Evolutionary conservation across 2,329 filamentous ascomycete genomes (phyloP).

Genomic region (Penicillium sp.): DNA sequence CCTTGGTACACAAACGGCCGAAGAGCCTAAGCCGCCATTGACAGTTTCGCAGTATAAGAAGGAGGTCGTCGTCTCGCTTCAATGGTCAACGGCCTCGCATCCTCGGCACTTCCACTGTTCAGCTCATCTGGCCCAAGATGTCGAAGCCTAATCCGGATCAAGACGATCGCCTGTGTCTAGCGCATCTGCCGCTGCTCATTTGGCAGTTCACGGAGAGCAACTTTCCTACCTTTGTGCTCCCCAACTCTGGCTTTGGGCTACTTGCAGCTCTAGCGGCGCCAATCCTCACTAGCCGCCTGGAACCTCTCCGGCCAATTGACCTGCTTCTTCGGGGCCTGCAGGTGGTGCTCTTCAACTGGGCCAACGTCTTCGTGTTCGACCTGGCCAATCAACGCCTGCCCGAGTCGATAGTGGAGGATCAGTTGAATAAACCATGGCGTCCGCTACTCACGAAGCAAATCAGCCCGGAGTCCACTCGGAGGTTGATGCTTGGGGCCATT

Average conservation of each 20-base stretch:
- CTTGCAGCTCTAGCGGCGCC: conserved; percentile 26
- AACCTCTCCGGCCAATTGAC: background rate
- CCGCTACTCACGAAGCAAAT: conserved; percentile 31
- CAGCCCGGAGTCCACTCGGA: conserved; percentile 15
- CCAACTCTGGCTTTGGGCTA: conserved; percentile 31
- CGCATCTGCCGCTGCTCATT: conserved; percentile 6
- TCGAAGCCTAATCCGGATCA: background rate
- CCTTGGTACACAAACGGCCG: background rate
- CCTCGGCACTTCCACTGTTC: background rate
- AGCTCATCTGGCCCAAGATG: background rate
- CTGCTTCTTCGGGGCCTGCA: conserved; percentile 2
- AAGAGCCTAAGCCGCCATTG: background rate
- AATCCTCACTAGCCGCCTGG: conserved; percentile 1
- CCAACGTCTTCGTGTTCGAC: conserved; percentile 37
- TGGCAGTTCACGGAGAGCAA: conserved; percentile 29
- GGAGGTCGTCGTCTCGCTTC: background rate
- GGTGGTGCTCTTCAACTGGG: conserved; percentile 26
- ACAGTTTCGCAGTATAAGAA: background rate
- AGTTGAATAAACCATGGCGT: conserved; percentile 43
- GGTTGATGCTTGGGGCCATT: conserved; percentile 25
- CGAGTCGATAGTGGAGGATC: conserved; percentile 39
- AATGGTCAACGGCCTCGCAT: background rate
- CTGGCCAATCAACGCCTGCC: conserved; percentile 42
- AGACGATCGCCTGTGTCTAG: background rate
- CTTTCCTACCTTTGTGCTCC: conserved; percentile 28